These are phyloP conservation scores for Euphorbia celastroides DNA, from an alignment of 441 rosid genomes.

Conservation along the genomic window DNA sequence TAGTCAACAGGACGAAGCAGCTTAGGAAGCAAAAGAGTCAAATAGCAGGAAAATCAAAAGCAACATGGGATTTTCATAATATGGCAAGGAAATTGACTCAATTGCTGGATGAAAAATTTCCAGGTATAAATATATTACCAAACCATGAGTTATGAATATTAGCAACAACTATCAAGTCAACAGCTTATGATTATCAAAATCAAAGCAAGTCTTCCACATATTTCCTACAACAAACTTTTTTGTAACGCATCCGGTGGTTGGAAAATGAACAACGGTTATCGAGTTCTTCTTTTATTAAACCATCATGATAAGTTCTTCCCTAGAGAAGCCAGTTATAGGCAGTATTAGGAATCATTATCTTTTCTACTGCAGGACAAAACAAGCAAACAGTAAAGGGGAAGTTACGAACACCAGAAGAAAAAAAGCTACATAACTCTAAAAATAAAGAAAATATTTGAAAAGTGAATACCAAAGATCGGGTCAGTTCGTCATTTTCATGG, in stretches of 20 bases:
- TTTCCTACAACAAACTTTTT: not conserved
- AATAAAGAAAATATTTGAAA: not conserved
- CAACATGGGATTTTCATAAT: no score
- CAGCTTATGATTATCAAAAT: not conserved
- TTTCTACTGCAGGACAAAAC: not conserved
- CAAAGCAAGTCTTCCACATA: not conserved
- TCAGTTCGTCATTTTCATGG: slow-evolving; percentile 83
- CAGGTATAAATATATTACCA: not conserved
- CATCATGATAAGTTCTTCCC: not conserved
- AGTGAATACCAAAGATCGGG: slow-evolving; percentile 63
- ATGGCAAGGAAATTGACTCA: not conserved
- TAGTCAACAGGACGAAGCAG: not conserved
- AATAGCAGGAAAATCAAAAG: no score
- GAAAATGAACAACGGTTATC: not conserved
- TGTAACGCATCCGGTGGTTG: not conserved
- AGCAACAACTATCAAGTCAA: not conserved
- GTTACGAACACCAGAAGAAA: not conserved
- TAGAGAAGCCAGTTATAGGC: not conserved
- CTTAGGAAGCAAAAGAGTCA: not conserved
- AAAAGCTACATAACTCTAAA: not conserved
- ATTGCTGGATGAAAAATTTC: not conserved
- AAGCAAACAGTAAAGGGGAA: not conserved
- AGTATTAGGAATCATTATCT: not conserved
- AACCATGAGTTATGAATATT: not conserved
- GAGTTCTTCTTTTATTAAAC: not conserved